Conservation (phyloP, 345 rosid genomes). For the Arabidopsis arenosa region DNA sequence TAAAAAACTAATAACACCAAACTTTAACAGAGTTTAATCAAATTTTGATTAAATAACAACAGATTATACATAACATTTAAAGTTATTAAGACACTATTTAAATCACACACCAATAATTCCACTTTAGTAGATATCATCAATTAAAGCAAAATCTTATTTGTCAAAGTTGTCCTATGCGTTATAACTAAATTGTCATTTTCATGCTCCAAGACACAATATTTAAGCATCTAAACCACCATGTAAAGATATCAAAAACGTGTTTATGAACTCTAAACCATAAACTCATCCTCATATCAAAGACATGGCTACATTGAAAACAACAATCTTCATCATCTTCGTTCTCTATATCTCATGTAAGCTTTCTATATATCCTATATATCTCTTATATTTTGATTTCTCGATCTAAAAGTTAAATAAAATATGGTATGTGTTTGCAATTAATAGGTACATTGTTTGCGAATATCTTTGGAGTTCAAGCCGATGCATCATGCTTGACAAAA, state of each 20-base stretch:
- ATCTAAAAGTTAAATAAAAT: neutral
- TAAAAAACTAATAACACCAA: too few species aligned
- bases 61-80: too few species aligned
- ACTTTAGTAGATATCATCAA: too few species aligned
- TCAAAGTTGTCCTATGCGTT: neutral
- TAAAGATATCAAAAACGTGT: neutral
- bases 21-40: too few species aligned
- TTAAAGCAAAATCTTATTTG: neutral
- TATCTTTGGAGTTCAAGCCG: neutral
- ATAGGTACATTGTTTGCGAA: conserved; percentile 20
- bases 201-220: conserved; percentile 7
- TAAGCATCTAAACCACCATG: conserved; percentile 2
- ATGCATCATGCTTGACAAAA: neutral
- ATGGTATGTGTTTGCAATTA: neutral
- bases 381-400: neutral
- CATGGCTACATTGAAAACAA: conserved; percentile 19
- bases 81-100: too few species aligned
- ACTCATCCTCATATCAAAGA: conserved; percentile 3
- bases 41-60: too few species aligned
- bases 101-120: too few species aligned
- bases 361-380: neutral
- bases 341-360: conserved; percentile 15
- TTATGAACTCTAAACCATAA: conserved; percentile 11
- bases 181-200: neutral
- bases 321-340: neutral